phyloP scores from a whole-genome alignment of 2,329 filamentous ascomycete genomes.

The Fusarium sarcochroum region DNA sequence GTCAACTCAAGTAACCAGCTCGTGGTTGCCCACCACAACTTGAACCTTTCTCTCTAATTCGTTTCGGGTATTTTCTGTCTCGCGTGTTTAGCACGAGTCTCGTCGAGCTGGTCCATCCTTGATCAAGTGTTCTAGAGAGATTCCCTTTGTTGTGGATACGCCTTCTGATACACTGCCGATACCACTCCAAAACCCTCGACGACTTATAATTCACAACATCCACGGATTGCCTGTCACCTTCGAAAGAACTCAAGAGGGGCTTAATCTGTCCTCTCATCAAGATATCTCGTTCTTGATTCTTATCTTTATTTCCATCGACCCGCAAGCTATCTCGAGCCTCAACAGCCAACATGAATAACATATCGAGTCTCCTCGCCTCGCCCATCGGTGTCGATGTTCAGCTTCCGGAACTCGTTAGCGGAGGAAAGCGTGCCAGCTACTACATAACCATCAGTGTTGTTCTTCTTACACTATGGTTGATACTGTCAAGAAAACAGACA shows the following conservation, averaged over 20 bases:
- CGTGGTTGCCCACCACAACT: constrained; percentile 2
- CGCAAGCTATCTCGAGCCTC: constrained; percentile 2
- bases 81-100: constrained; percentile 27
- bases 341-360: constrained; percentile 41
- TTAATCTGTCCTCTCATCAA: constrained; percentile 20
- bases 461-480: constrained; percentile 57
- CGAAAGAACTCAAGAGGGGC: not conserved
- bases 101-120: constrained; percentile 25
- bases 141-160: constrained; percentile 20
- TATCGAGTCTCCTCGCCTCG: constrained; percentile 37
- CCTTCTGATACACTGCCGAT: constrained; percentile 39
- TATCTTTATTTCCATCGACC: constrained; percentile 5
- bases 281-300: constrained; percentile 10
- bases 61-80: constrained; percentile 19
- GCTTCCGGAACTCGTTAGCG: constrained; percentile 41
- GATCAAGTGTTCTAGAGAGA: constrained; percentile 15
- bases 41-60: constrained; percentile 12
- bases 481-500: constrained; percentile 53
- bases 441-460: constrained; percentile 58
- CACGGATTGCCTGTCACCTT: constrained; percentile 18
- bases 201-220: constrained; percentile 35
- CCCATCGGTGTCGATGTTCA: constrained; percentile 37
- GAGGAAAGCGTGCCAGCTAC: constrained; percentile 55
- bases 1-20: not conserved
- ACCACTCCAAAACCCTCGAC: constrained; percentile 17